Evolutionary conservation across 2,329 filamentous ascomycete species (phyloP).

Genomic region (Penicillium sp.): DNA sequence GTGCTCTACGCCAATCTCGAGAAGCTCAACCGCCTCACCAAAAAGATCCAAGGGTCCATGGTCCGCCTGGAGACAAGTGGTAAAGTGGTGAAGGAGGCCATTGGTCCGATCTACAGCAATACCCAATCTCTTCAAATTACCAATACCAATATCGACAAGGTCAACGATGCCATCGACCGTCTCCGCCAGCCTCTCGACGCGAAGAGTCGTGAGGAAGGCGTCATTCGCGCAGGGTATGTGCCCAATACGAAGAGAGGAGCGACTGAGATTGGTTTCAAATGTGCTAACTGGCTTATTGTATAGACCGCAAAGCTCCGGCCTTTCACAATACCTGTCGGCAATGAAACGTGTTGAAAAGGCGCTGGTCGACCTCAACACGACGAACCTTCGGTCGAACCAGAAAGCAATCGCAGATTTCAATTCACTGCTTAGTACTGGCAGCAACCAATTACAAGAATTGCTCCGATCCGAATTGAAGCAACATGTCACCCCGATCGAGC

Average conservation of each 20-base stretch:
- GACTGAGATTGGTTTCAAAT: background rate
- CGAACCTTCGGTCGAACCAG: constrained; percentile 91
- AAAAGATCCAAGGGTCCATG: constrained; percentile 90
- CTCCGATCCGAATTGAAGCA: constrained; percentile 79
- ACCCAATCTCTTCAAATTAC: constrained; percentile 87
- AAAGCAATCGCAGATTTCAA: constrained; percentile 80
- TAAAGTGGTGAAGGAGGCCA: constrained; percentile 86
- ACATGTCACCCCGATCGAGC: constrained; percentile 78
- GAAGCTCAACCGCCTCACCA: constrained; percentile 89
- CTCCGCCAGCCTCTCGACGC: constrained; percentile 89
- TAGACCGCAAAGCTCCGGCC: constrained; percentile 75
- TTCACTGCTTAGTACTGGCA: constrained; percentile 74
- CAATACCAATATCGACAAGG: constrained; percentile 82
- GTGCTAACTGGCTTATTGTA: background rate
- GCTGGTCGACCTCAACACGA: constrained; percentile 78
- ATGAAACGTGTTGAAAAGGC: constrained; percentile 86
- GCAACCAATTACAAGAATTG: constrained; percentile 77
- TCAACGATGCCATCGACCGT: constrained; percentile 83
- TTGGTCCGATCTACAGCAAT: constrained; percentile 88
- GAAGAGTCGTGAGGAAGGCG: constrained; percentile 86
- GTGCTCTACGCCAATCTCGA: constrained; percentile 72
- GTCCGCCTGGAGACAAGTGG: constrained; percentile 82
- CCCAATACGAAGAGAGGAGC: background rate
- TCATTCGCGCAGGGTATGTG: constrained; percentile 74
- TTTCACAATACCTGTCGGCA: constrained; percentile 83